Conservation (phyloP, 176 grass and related monocot genomes). For the Triticum dicoccoides region DNA sequence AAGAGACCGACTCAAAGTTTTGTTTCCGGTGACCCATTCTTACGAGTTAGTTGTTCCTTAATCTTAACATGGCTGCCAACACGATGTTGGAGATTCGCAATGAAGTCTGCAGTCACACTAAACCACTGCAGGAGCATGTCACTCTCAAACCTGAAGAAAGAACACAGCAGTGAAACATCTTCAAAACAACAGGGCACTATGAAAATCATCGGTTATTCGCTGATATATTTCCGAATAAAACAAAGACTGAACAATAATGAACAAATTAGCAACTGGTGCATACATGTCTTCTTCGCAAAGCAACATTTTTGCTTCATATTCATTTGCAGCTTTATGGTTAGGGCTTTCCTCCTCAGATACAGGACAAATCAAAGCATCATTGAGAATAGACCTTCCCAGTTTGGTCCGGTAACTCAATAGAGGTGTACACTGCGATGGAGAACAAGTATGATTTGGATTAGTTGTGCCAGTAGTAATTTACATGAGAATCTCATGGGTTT, state of each 20-base stretch:
- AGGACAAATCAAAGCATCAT: conserved; percentile 25
- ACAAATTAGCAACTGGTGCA: background rate
- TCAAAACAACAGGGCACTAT: background rate
- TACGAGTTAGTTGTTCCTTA: conserved; percentile 44
- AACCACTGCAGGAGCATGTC: conserved; percentile 40
- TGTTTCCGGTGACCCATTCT: background rate
- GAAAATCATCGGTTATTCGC: background rate
- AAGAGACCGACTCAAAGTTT: background rate
- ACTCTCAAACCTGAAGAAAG: conserved; percentile 42
- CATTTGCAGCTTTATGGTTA: conserved; percentile 21
- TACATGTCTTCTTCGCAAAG: conserved; percentile 31
- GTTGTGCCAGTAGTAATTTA: background rate
- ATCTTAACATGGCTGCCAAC: background rate
- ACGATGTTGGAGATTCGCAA: conserved; percentile 25
- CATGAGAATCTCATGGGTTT: conserved; percentile 4
- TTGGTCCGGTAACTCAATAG: conserved; percentile 33
- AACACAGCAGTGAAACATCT: background rate
- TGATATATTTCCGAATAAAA: background rate
- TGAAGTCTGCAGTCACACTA: conserved; percentile 16
- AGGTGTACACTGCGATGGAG: conserved; percentile 23
- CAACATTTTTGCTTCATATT: conserved; percentile 33
- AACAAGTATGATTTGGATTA: conserved; percentile 26
- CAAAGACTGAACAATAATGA: background rate
- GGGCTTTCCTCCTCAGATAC: conserved; percentile 23
- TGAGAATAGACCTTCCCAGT: conserved; percentile 36